Evolutionary conservation across 768 basidiomycete species (phyloP).

Genomic region (Terana coerulea): DNA sequence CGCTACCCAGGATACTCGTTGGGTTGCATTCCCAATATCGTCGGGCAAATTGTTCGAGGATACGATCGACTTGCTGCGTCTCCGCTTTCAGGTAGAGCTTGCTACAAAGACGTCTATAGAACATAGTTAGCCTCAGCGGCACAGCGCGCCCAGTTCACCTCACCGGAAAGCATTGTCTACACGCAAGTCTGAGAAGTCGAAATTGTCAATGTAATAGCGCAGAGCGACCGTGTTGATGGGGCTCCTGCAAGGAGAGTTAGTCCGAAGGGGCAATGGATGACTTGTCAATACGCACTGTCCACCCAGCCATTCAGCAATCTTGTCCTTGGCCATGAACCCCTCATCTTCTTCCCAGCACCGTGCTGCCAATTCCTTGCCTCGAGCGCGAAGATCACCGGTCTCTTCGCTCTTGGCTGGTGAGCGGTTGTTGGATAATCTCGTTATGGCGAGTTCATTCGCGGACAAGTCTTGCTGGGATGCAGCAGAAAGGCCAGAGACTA

Average conservation of each 20-base stretch:
- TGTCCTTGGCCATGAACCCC: constrained; percentile 77
- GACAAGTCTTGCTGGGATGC: constrained; percentile 55
- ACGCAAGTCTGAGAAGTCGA: constrained; percentile 80
- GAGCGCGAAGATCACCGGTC: constrained; percentile 50
- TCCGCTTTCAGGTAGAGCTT: constrained; percentile 94
- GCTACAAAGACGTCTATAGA: constrained; percentile 74
- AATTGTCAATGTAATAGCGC: constrained; percentile 79
- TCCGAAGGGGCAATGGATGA: not conserved
- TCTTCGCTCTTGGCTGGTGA: constrained; percentile 46
- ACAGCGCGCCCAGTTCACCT: constrained; percentile 6
- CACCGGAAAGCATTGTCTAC: constrained; percentile 91
- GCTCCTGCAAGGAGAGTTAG: constrained; percentile 43
- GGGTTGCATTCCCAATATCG: constrained; percentile 94
- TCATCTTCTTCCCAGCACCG: constrained; percentile 88
- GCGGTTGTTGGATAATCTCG: constrained; percentile 37
- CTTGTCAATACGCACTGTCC: constrained; percentile 63
- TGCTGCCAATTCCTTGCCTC: constrained; percentile 69
- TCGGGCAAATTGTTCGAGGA: constrained; percentile 86
- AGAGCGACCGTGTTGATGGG: constrained; percentile 72
- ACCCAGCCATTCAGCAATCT: constrained; percentile 96
- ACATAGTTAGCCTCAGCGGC: not conserved
- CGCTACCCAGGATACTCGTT: constrained; percentile 70
- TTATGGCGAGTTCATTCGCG: constrained; percentile 46
- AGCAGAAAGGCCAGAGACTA: constrained; percentile 25
- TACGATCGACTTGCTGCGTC: constrained; percentile 97